Conservation (phyloP, 768 basidiomycete genomes). For the Hortiboletus flavorubellus region DNA sequence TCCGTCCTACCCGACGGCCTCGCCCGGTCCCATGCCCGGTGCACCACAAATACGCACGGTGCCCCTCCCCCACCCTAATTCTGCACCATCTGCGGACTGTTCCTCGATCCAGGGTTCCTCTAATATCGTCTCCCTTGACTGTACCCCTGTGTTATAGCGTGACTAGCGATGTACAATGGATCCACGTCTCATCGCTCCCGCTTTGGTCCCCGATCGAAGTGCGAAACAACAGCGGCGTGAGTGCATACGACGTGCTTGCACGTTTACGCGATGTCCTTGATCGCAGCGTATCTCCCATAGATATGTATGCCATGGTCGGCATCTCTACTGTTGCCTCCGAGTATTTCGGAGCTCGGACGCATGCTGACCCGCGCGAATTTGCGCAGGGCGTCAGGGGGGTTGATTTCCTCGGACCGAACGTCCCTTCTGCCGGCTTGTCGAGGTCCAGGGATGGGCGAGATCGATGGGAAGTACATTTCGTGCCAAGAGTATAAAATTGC, state of each 20-base stretch:
- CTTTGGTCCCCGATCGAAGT: conserved; percentile 31
- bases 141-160: conserved; percentile 25
- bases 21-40: conserved; percentile 21
- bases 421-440: conserved; percentile 31
- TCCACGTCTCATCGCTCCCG: conserved; percentile 25
- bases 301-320: conserved; percentile 27
- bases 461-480: conserved; percentile 31
- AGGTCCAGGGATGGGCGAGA: conserved; percentile 25
- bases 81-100: conserved; percentile 21
- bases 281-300: conserved; percentile 22
- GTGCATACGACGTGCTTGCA: conserved; percentile 26
- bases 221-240: conserved; percentile 26
- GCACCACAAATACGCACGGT: conserved; percentile 28
- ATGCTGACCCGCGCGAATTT: conserved; percentile 34
- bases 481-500: conserved; percentile 12
- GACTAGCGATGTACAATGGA: conserved; percentile 21
- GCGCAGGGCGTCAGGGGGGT: conserved; percentile 39
- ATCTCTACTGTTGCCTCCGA: conserved; percentile 22
- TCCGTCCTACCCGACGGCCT: conserved; percentile 12
- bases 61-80: conserved; percentile 31
- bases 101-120: conserved; percentile 9
- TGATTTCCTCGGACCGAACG: conserved; percentile 35
- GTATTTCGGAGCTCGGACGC: conserved; percentile 28
- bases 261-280: conserved; percentile 28
- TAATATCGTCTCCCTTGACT: conserved; percentile 21